These are phyloP conservation scores for Candida ipomoeae DNA, from an alignment of 805 yeast species.

Conservation along the genomic window DNA sequence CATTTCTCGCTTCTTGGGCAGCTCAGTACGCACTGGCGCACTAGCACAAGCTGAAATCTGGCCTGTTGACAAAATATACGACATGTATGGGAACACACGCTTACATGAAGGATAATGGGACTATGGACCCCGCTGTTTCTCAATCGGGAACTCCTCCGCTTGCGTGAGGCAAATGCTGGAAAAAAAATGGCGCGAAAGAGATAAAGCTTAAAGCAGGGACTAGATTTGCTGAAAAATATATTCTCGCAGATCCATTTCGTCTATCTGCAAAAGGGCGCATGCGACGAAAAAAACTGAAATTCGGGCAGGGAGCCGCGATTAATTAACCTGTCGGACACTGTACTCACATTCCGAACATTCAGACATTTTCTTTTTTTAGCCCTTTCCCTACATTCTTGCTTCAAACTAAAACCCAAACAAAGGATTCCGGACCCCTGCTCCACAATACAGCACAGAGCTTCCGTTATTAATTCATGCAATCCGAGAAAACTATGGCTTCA, in stretches of 20 bases:
- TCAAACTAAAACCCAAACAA: neutral
- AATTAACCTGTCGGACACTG: neutral
- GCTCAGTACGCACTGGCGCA: neutral
- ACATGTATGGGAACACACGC: too few species aligned
- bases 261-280: conserved; percentile 2
- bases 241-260: neutral
- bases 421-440: neutral
- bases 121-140: neutral
- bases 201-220: neutral
- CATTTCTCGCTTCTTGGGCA: neutral
- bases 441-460: neutral
- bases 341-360: neutral
- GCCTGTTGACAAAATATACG: neutral
- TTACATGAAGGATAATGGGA: too few species aligned
- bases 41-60: neutral
- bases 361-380: neutral
- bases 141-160: neutral
- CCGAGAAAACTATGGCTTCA: neutral
- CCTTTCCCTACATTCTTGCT: neutral
- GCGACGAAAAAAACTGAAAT: neutral
- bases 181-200: neutral
- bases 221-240: neutral
- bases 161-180: too few species aligned
- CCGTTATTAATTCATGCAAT: neutral
- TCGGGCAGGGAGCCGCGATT: neutral